These are phyloP conservation scores for Huiozyma sinensis DNA, from an alignment of 805 yeast species.

Conservation along the genomic window DNA sequence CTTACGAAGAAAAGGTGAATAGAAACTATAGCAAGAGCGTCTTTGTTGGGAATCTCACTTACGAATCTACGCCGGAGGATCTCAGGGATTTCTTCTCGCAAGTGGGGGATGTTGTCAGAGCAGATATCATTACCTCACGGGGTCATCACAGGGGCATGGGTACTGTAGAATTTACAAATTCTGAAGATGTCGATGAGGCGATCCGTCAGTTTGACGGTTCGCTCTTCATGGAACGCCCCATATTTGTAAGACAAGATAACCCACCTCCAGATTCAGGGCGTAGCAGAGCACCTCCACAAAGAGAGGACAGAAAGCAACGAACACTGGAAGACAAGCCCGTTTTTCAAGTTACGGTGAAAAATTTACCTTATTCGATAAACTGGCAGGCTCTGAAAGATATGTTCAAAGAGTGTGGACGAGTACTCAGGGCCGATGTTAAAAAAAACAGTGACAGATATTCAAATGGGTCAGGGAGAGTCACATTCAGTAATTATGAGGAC, in stretches of 20 bases:
- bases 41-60: conserved; percentile 67
- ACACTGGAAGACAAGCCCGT: conserved; percentile 8
- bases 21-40: conserved; percentile 61
- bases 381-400: conserved; percentile 85
- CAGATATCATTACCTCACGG: conserved; percentile 69
- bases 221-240: conserved; percentile 58
- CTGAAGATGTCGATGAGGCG: conserved; percentile 60
- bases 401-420: conserved; percentile 66
- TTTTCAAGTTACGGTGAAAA: conserved; percentile 62
- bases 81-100: conserved; percentile 48
- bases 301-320: conserved; percentile 1
- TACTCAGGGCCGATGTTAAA: conserved; percentile 74
- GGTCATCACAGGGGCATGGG: conserved; percentile 87
- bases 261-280: conserved; percentile 51
- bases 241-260: conserved; percentile 83
- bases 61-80: conserved; percentile 47
- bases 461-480: conserved; percentile 73
- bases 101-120: conserved; percentile 59
- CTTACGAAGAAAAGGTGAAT: conserved; percentile 31
- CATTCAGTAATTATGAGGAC: conserved; percentile 49
- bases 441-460: conserved; percentile 55
- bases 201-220: conserved; percentile 59
- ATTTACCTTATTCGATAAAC: conserved; percentile 68
- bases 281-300: conserved; percentile 4
- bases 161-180: conserved; percentile 68